Evolutionary conservation across 1,284 basidiomycete species (phyloP), one percentile per base, ranked within the genome.

Genomic region (Phlebopus sp.): DNA sequence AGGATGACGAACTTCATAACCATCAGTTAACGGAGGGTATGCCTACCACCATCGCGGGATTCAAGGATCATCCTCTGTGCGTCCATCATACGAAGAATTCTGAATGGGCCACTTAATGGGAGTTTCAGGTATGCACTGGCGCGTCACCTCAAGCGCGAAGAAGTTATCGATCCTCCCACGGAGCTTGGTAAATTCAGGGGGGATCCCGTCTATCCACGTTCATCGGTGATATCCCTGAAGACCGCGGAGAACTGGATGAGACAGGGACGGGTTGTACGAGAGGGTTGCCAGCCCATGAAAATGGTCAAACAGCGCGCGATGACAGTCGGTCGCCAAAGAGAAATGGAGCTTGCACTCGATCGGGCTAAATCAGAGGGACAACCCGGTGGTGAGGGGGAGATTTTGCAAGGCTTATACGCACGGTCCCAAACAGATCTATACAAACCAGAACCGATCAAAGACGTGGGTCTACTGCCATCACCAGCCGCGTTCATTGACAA

Each of bases 241-340:
- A 90, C 91, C 1, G 81, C 90, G 15, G 95, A 98, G 64, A 95
- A 90, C 60, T 99, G 95, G 93, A 88, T 96, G 84, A 84, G 95
- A 10, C 82, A 82, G 38, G 93, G 97, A 0, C 78, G 92, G 23
- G 73, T 74, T 44, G 74, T 98, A 50, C 81, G 79, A 57, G 75
- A 81, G 47, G 85, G 86, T 8, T 83, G 84, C 58, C 89, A 93
- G 56, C 86, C 96, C 3, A 74, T 97, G 69, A 99, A 98, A 70
- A 84, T 83, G 76, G 84, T 92, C 55, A 97, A 97, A 69, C 78
- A 90, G 59, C 81, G 91, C 4, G 86, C 90, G 1, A 84, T 85
- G 39, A 99, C 96, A 0, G 75, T 98, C 36, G 79, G 84, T 55
- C 83, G 83, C 55, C 81, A 86, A 66, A 78, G 96, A 19, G 92